Percentiles rank a stretch among this genome's conserved stretches.
Evolutionary conservation across 371 early-diverging fungal species (phyloP).

Genomic region (Rhizomucor miehei): DNA sequence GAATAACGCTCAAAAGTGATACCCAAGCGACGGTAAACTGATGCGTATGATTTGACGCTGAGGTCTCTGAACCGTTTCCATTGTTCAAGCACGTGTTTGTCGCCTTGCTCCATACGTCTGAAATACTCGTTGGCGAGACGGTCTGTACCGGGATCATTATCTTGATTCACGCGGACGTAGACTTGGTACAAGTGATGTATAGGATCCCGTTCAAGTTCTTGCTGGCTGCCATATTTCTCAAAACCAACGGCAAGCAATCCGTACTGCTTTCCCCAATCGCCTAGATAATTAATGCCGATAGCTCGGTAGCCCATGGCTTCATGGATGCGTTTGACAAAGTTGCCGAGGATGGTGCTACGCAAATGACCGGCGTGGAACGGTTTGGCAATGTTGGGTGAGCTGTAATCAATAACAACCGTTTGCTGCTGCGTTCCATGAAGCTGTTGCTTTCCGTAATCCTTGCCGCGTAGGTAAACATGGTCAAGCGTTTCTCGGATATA

Average conservation of each 20-base stretch:
- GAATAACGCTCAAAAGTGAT: slow-evolving; percentile 95
- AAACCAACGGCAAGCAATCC: slow-evolving; percentile 96
- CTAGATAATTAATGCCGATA: slow-evolving; percentile 96
- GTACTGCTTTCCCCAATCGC: slow-evolving; percentile 99
- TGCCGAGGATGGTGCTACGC: slow-evolving; percentile 98
- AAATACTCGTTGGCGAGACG: slow-evolving; percentile 89
- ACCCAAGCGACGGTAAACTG: slow-evolving; percentile 84
- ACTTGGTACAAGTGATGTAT: slow-evolving; percentile 95
- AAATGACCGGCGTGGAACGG: slow-evolving; percentile 99
- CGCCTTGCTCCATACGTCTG: slow-evolving; percentile 84
- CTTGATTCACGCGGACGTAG: slow-evolving; percentile 89
- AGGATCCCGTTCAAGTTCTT: slow-evolving; percentile 79
- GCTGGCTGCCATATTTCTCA: slow-evolving; percentile 81
- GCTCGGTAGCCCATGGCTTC: slow-evolving; percentile 87
- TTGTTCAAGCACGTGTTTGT: slow-evolving; percentile 54
- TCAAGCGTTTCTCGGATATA: slow-evolving; percentile 53
- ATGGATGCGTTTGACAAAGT: slow-evolving; percentile 86
- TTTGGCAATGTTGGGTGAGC: slow-evolving; percentile 99
- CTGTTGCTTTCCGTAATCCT: slow-evolving; percentile 28
- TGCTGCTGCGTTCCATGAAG: slow-evolving; percentile 15
- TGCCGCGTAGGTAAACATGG: slow-evolving; percentile 33
- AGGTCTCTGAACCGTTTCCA: slow-evolving; percentile 91
- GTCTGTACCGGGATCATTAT: slow-evolving; percentile 61
- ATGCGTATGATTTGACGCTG: slow-evolving; percentile 84
- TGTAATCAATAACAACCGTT: slow-evolving; percentile 90